phyloP scores from a whole-genome alignment of 129 eudicot species.

The Ambrosia trifida region DNA sequence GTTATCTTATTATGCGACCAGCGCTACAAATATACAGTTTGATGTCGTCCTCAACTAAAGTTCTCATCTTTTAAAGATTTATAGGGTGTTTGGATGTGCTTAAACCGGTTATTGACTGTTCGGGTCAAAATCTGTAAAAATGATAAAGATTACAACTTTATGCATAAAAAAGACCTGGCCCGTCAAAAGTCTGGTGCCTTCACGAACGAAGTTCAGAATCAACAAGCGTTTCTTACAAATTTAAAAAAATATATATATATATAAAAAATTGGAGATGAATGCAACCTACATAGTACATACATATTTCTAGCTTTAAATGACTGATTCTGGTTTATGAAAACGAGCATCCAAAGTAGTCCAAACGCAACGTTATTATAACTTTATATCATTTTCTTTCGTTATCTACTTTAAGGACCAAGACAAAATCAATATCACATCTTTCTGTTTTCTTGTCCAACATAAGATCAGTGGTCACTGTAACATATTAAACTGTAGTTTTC shows the following conservation, averaged over 20 bases:
- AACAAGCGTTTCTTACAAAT: too few species aligned
- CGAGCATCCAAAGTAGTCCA: neutral
- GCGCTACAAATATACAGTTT: neutral
- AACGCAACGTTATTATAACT: neutral
- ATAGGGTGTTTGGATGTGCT: neutral
- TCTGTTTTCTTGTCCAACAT: neutral
- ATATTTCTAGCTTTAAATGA: neutral
- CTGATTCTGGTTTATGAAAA: neutral
- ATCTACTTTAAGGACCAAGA: neutral
- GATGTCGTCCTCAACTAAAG: neutral
- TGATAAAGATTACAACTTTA: too few species aligned
- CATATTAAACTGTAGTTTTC: slow-evolving; percentile 3
- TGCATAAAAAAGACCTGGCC: too few species aligned
- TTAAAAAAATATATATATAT: too few species aligned
- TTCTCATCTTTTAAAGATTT: neutral
- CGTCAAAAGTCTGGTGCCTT: too few species aligned
- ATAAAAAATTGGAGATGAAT: too few species aligned
- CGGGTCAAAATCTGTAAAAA: neutral
- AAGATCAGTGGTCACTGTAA: neutral
- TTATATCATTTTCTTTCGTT: neutral
- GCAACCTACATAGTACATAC: neutral
- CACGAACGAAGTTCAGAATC: too few species aligned
- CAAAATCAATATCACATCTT: neutral
- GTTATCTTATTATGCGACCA: neutral
- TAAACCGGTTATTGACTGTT: neutral